Percentiles rank a stretch among this genome's conserved stretches.
Conservation (phyloP, 768 basidiomycete species). For the Leccinum truebloodii region DNA sequence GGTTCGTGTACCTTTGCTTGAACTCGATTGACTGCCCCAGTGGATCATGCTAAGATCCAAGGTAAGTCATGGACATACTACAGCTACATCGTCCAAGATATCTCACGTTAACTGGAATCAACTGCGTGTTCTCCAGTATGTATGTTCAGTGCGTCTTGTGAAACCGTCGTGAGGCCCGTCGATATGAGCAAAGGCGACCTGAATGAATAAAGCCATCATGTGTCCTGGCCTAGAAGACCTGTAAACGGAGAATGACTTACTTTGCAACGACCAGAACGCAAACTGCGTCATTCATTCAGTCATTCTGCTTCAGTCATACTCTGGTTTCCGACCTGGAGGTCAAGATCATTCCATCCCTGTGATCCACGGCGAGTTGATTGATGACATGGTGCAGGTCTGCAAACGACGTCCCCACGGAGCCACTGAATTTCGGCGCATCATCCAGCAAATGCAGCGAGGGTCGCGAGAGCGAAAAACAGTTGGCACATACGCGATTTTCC, state of each 20-base stretch:
- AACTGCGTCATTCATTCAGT: slow-evolving; percentile 14
- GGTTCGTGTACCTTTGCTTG: no score
- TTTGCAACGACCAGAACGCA: slow-evolving; percentile 17
- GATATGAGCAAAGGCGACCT: slow-evolving; percentile 21
- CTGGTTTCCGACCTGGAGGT: slow-evolving; percentile 54
- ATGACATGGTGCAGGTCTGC: slow-evolving; percentile 13
- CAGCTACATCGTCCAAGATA: no score
- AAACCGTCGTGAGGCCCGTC: slow-evolving; percentile 11
- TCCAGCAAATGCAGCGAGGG: neutral
- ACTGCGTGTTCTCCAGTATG: slow-evolving; percentile 7
- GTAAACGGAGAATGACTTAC: slow-evolving; percentile 3
- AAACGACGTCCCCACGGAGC: slow-evolving; percentile 14
- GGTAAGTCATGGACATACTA: neutral
- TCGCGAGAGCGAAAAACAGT: neutral
- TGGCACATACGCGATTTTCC: slow-evolving; percentile 48
- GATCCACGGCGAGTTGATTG: slow-evolving; percentile 38
- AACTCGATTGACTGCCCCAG: no score
- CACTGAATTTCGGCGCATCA: neutral
- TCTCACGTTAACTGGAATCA: slow-evolving; percentile 15
- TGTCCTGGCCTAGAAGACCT: neutral
- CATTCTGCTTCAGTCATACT: slow-evolving; percentile 34
- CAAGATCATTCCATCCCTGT: slow-evolving; percentile 52
- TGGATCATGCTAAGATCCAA: no score
- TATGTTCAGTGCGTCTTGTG: neutral
- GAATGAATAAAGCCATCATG: neutral